Evolutionary conservation across 306 rosid species (phyloP).

Genomic region (Lupinus albus): DNA sequence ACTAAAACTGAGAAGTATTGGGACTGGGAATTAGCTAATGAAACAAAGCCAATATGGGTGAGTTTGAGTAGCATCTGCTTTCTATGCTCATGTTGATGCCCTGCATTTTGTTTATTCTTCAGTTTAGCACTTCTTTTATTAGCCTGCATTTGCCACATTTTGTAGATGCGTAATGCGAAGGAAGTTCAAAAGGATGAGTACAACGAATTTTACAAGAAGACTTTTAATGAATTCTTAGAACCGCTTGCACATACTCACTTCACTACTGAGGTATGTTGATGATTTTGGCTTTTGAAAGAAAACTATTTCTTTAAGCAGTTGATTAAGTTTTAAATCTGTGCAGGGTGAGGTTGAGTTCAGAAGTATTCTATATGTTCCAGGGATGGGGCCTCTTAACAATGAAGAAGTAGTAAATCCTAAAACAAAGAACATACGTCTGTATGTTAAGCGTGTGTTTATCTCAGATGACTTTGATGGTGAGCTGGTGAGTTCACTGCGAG

Average conservation of each 20-base stretch:
- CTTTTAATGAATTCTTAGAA: conserved; percentile 88
- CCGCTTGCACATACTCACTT: conserved; percentile 89
- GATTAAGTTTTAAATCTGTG: conserved; percentile 38
- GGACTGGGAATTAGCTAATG: conserved; percentile 98
- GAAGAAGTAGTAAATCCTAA: conserved; percentile 92
- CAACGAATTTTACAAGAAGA: conserved; percentile 85
- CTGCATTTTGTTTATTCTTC: conserved; percentile 7
- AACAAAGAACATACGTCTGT: conserved; percentile 88
- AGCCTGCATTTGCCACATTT: conserved; percentile 14
- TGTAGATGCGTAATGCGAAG: conserved; percentile 89
- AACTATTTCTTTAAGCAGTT: neutral
- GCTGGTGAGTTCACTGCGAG: conserved; percentile 66
- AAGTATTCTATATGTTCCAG: conserved; percentile 91
- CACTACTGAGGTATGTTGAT: conserved; percentile 78
- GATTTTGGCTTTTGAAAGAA: neutral
- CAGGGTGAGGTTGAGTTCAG: conserved; percentile 98
- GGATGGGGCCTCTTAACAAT: conserved; percentile 96
- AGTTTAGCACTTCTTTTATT: conserved; percentile 17
- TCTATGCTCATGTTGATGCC: neutral
- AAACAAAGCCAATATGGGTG: conserved; percentile 98
- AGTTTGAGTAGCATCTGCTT: conserved; percentile 47
- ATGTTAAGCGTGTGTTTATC: conserved; percentile 94
- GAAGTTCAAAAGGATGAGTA: conserved; percentile 86
- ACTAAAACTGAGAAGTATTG: conserved; percentile 91
- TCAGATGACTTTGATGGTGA: conserved; percentile 99